Conservation (phyloP, 1,139 yeast species). For the Magnusiomyces ingens region DNA sequence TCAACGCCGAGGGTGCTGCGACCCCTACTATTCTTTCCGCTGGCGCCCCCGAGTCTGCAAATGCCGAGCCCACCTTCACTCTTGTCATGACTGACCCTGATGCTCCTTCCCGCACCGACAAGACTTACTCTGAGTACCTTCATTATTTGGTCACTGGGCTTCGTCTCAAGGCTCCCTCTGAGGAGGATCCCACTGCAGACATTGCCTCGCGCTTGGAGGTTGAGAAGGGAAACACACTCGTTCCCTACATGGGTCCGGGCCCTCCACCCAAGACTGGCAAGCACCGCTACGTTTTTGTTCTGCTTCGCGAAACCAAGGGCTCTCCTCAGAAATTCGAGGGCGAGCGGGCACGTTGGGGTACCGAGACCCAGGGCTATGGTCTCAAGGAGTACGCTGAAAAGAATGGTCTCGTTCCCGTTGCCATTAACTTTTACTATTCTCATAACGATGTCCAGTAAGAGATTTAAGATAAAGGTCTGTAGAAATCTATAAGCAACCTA, state of each 20-base stretch:
- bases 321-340: constrained; percentile 36
- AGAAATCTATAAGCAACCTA: no score
- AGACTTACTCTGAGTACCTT: constrained; percentile 81
- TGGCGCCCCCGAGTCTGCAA: neutral
- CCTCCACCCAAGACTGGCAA: constrained; percentile 80
- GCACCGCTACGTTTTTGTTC: constrained; percentile 72
- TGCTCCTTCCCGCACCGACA: constrained; percentile 78
- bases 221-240: constrained; percentile 29
- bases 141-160: constrained; percentile 72
- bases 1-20: constrained; percentile 38
- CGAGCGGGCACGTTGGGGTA: constrained; percentile 82
- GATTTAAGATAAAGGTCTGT: neutral
- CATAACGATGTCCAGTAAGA: constrained; percentile 46
- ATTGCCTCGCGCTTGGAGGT: constrained; percentile 30
- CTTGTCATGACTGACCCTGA: constrained; percentile 86
- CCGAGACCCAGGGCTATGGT: constrained; percentile 68
- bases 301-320: constrained; percentile 53
- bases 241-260: constrained; percentile 67
- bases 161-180: constrained; percentile 45
- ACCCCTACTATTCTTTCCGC: constrained; percentile 5
- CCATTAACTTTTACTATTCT: constrained; percentile 74
- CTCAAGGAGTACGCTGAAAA: constrained; percentile 66
- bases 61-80: constrained; percentile 50
- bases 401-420: constrained; percentile 59
- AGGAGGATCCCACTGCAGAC: constrained; percentile 28